Conservation (phyloP, 345 rosid genomes). For the Hibiscus mutabilis region DNA sequence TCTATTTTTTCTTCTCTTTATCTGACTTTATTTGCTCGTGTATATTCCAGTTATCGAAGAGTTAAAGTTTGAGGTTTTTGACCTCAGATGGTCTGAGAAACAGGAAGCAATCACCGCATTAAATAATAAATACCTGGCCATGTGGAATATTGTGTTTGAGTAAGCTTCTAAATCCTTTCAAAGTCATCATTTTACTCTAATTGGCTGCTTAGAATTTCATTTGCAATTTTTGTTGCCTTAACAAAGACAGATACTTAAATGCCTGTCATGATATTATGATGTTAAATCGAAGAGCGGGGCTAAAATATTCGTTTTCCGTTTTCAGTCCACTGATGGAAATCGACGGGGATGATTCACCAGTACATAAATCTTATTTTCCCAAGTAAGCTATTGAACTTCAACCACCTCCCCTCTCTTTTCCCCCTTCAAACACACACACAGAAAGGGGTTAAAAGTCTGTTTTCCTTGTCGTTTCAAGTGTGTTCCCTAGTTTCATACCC, state of each 20-base stretch:
- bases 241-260: background rate
- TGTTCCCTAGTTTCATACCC: background rate
- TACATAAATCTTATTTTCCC: constrained; percentile 56
- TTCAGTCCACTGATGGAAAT: constrained; percentile 35
- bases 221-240: constrained; percentile 3
- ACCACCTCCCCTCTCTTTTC: background rate
- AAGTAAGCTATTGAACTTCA: constrained; percentile 37
- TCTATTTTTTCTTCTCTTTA: background rate
- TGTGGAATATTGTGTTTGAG: constrained; percentile 47
- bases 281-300: background rate
- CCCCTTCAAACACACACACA: background rate
- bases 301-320: background rate
- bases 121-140: constrained; percentile 55
- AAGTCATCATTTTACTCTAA: background rate
- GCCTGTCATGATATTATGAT: background rate
- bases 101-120: constrained; percentile 52
- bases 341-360: constrained; percentile 35
- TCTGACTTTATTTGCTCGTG: constrained; percentile 7
- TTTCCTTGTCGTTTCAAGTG: background rate
- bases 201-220: background rate
- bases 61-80: constrained; percentile 57
- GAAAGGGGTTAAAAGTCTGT: background rate
- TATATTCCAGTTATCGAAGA: constrained; percentile 61
- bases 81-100: constrained; percentile 61
- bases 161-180: constrained; percentile 32